Evolutionary conservation across 805 yeast genomes (phyloP).

Genomic region (Metschnikowia picachoensis): DNA sequence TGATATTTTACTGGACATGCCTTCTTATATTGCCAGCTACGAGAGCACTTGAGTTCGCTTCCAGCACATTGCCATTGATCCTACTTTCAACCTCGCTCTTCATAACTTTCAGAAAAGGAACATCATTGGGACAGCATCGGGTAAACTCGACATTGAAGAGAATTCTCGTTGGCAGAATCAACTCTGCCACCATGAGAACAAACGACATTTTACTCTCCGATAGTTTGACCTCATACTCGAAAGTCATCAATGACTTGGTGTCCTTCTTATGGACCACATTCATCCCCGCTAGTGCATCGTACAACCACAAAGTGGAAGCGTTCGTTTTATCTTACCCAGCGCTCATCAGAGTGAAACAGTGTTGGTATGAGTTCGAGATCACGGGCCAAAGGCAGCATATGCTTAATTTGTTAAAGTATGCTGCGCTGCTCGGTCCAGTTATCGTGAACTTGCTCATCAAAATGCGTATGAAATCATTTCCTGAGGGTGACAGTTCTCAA

Average conservation of each 20-base stretch:
- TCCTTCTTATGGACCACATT: conserved; percentile 47
- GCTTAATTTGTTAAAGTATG: conserved; percentile 72
- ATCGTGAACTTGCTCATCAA: conserved; percentile 24
- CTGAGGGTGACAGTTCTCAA: conserved; percentile 3
- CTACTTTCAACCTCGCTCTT: conserved; percentile 1
- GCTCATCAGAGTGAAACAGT: conserved; percentile 76
- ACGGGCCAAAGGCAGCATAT: conserved; percentile 55
- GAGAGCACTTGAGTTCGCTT: background rate
- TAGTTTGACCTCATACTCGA: conserved; percentile 76
- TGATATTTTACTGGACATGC: conserved; percentile 18
- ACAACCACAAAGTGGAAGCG: conserved; percentile 29
- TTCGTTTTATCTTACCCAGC: conserved; percentile 52
- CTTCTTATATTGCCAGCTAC: conserved; percentile 3
- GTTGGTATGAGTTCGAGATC: conserved; percentile 60
- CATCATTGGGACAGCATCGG: conserved; percentile 38
- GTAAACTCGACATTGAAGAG: conserved; percentile 49
- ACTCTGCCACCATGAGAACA: conserved; percentile 52
- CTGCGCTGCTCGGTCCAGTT: conserved; percentile 50
- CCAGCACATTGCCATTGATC: conserved; percentile 1
- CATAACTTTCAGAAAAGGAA: conserved; percentile 33
- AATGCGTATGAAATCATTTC: conserved; percentile 10
- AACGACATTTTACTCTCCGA: conserved; percentile 84
- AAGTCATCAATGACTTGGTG: conserved; percentile 68
- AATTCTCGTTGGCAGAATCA: conserved; percentile 56
- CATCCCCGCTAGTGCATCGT: conserved; percentile 17